Percentiles rank a stretch among this genome's conserved stretches.
Conservation (phyloP, 1,139 yeast species). For the Yamadazyma spencermartinsiae region DNA sequence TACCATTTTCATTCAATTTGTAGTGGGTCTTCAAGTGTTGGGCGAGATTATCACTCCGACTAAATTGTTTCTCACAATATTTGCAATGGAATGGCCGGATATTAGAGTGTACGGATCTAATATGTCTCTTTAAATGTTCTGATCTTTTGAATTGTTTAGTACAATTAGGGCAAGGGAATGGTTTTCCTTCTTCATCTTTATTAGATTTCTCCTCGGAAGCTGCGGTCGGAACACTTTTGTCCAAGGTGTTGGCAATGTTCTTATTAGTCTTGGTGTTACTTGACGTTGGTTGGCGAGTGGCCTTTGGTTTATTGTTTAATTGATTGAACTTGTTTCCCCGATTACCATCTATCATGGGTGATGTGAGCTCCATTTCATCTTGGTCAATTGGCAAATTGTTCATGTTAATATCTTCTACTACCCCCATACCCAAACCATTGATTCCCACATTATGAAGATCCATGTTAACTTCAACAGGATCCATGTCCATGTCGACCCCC, state of each 20-base stretch:
- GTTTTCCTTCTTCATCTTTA: conserved; percentile 27
- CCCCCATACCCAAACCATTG: neutral
- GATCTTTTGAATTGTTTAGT: conserved; percentile 48
- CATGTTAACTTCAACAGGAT: neutral
- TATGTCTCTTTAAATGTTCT: conserved; percentile 51
- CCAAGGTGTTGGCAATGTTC: neutral
- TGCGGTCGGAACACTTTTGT: neutral
- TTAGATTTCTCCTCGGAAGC: neutral
- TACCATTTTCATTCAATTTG: conserved; percentile 37
- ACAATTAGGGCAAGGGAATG: conserved; percentile 49
- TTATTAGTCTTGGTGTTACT: neutral
- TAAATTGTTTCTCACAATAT: conserved; percentile 50
- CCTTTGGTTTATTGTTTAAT: neutral
- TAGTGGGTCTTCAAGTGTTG: conserved; percentile 53
- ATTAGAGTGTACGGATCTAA: conserved; percentile 49
- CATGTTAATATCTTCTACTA: too few species aligned
- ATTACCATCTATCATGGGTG: neutral
- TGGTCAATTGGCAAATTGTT: too few species aligned
- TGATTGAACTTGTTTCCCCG: neutral
- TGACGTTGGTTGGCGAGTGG: too few species aligned
- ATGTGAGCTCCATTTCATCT: neutral
- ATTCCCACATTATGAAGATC: neutral
- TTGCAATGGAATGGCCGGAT: conserved; percentile 51
- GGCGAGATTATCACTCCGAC: conserved; percentile 49
- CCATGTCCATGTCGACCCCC: neutral